phyloP scores from a whole-genome alignment of 2,329 filamentous ascomycete species.

The Paraconiothyrium sp. region DNA sequence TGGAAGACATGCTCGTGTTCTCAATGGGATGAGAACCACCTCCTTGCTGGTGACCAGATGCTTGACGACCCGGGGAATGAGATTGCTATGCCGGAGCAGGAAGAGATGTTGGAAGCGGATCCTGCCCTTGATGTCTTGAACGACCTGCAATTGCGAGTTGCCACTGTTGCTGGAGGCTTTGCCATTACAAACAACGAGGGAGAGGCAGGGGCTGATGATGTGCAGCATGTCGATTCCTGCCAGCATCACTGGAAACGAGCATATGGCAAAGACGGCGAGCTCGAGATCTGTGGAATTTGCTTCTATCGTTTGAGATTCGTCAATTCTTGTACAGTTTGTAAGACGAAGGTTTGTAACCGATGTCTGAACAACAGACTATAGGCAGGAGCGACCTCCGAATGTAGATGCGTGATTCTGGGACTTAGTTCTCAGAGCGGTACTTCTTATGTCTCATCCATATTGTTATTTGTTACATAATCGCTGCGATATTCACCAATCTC shows the following conservation, averaged over 20 bases:
- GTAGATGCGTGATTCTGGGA: too few relatives aligned
- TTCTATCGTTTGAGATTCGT: conserved; percentile 21
- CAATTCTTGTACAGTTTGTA: conserved; percentile 18
- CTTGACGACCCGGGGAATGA: conserved; percentile 11
- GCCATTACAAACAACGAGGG: conserved; percentile 19
- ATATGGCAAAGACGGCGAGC: conserved; percentile 9
- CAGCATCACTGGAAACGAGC: neutral
- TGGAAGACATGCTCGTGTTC: conserved; percentile 30
- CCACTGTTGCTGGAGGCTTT: conserved; percentile 25
- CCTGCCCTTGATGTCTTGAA: conserved; percentile 20
- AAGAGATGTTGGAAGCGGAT: conserved; percentile 23
- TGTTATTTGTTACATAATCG: too few relatives aligned
- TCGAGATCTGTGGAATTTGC: conserved; percentile 17
- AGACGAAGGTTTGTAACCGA: conserved; percentile 21
- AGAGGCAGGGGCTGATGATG: neutral
- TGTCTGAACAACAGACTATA: conserved; percentile 22
- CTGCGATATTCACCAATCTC: too few relatives aligned
- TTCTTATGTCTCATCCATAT: too few relatives aligned
- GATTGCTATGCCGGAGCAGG: conserved; percentile 28
- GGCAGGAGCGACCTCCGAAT: too few relatives aligned
- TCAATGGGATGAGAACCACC: conserved; percentile 23
- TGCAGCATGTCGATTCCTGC: neutral
- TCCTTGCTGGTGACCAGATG: conserved; percentile 17
- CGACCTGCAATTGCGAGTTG: conserved; percentile 24
- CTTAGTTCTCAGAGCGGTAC: too few relatives aligned